phyloP scores from a whole-genome alignment of 306 rosid genomes.

The Quercus aquifolioides region DNA sequence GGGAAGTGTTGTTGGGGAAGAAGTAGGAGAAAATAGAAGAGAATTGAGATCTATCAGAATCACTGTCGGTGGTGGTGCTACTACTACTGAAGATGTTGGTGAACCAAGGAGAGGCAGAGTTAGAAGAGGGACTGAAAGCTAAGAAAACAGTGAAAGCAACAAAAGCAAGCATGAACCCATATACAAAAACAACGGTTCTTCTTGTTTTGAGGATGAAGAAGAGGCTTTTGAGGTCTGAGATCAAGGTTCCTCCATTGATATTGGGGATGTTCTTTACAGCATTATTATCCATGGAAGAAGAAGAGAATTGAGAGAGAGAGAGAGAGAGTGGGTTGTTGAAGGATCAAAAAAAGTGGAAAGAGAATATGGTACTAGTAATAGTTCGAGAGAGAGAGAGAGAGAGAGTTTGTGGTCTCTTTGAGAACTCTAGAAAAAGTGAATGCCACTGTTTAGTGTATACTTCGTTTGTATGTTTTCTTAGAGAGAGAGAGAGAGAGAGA shows the following conservation, averaged over 20 bases:
- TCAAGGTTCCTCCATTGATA: constrained; percentile 32
- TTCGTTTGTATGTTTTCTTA: neutral
- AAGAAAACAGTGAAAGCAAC: constrained; percentile 67
- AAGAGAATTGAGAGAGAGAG: neutral
- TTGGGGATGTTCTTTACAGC: constrained; percentile 51
- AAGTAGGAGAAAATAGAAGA: constrained; percentile 42
- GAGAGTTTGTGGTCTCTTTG: neutral
- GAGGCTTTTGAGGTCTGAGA: constrained; percentile 56
- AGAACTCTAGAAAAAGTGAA: neutral
- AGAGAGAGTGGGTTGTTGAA: neutral
- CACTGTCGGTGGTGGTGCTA: constrained; percentile 3
- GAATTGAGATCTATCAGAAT: constrained; percentile 42
- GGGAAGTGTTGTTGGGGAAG: constrained; percentile 45
- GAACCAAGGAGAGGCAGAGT: constrained; percentile 60
- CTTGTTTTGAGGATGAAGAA: constrained; percentile 58
- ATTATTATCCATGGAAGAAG: constrained; percentile 70
- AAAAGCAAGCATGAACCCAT: constrained; percentile 60
- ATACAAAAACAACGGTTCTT: constrained; percentile 56
- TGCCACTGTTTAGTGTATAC: neutral
- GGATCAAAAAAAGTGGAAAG: no score
- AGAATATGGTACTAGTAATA: neutral
- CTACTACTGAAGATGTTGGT: constrained; percentile 39
- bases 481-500: neutral
- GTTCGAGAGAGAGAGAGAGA: neutral
- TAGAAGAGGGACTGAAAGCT: constrained; percentile 59